Base-by-base conservation (phyloP, 202 grass and related monocot genomes). In the Alloteropsis angusta region DNA sequence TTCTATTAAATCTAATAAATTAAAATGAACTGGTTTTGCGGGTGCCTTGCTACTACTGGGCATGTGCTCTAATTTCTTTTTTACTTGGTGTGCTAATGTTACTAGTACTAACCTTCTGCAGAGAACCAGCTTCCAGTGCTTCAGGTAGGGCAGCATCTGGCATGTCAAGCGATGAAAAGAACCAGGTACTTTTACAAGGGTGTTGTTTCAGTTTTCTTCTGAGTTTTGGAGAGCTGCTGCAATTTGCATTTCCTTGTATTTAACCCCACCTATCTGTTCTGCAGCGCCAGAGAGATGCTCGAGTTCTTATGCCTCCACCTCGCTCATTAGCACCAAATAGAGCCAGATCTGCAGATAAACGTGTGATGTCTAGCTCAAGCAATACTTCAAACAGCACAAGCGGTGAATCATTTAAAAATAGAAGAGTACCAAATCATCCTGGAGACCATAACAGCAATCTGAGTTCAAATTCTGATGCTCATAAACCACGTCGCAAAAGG, bases 271-370 rank as follows among this genome's bases (percentile, higher is more conserved):
- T 9, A 16, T 46, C 5, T 81, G 65, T 46, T 81, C 41, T 82
- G 68, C 86, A 99, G 96, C 87, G 86, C 25, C 90, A 91, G 72
- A 88, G 46, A 84, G 93, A 87, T 88, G 96, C 88, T 78, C 86
- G 92, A 80, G 88, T 88, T 80, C 90, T 99, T 84, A 99, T 99
- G 92, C 96, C 96, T 26, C 96, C 96, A 12, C 96, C 96, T 88
- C 84, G 88, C 44, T 88, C 88, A 36, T 85, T 96, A 71, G 80
- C 91, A 55, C 89, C 91, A 72, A 92, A 85, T 74, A 92, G 91
- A 90, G 74, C 55, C 72, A 86, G 85, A 77, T 66, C 62, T 66
- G 42, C 46, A 63, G 87, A 81, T 68, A 99, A 96, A 56, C 84
- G 45, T 63, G 67, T 58, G 56, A 17, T 89, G 30, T 88, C 84